These are phyloP conservation scores for Talaromyces funiculosus DNA, from an alignment of 2,329 filamentous ascomycete genomes.

Conservation along the genomic window DNA sequence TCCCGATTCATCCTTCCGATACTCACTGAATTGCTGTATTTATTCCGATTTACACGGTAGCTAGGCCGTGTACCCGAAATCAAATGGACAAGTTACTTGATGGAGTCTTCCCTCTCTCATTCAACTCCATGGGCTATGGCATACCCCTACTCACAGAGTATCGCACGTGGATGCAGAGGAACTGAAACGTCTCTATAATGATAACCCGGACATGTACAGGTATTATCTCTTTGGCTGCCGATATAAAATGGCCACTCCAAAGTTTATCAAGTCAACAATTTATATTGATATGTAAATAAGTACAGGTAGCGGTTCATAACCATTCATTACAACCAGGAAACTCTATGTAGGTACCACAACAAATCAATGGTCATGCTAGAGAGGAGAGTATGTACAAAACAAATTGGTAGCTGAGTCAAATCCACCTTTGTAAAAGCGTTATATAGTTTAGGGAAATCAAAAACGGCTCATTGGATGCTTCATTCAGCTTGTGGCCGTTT, in stretches of 20 bases:
- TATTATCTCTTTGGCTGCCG: no score
- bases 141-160: no score
- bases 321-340: neutral
- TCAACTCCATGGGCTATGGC: no score
- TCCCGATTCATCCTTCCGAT: neutral
- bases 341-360: neutral
- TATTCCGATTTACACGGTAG: neutral
- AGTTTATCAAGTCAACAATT: neutral
- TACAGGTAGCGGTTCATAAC: neutral
- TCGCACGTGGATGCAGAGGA: no score
- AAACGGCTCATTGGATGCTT: neutral
- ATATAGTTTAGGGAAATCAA: neutral
- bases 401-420: neutral
- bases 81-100: neutral
- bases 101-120: no score
- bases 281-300: neutral
- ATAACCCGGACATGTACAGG: no score
- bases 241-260: neutral
- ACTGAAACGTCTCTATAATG: no score
- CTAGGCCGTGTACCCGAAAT: neutral
- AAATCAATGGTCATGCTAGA: neutral
- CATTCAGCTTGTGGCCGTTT: neutral
- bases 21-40: neutral
- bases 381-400: neutral
- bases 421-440: neutral